These are phyloP conservation scores for Salix purpurea DNA, from an alignment of 345 rosid genomes.

Conservation along the genomic window DNA sequence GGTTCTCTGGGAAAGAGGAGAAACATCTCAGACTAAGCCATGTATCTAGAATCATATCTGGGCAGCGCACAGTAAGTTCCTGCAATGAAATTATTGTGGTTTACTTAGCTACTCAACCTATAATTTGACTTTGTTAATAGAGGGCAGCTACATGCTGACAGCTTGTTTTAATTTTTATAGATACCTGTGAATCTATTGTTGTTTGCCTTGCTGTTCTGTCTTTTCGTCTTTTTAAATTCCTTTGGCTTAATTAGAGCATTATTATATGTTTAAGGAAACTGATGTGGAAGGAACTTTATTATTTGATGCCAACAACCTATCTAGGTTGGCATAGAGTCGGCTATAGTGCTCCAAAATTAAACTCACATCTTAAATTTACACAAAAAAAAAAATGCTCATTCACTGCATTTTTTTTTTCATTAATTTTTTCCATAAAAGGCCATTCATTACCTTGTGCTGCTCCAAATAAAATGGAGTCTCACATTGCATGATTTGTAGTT, in stretches of 20 bases:
- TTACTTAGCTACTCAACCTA: not conserved
- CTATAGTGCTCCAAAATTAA: not conserved
- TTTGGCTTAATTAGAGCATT: not conserved
- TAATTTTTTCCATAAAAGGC: not conserved
- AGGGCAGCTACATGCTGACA: not conserved
- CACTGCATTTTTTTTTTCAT: not conserved
- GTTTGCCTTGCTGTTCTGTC: not conserved
- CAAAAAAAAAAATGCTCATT: not conserved
- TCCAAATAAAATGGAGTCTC: not conserved
- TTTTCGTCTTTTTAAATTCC: not conserved
- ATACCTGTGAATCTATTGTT: not conserved
- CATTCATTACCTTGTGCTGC: not conserved
- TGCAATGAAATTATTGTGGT: not conserved
- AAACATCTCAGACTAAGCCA: constrained; percentile 85
- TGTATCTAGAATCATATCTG: constrained; percentile 83
- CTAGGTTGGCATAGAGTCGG: not conserved
- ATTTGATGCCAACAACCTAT: not conserved
- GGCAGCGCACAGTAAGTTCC: constrained; percentile 95
- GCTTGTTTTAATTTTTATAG: not conserved
- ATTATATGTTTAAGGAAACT: not conserved
- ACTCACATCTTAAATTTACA: not conserved
- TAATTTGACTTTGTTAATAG: not conserved
- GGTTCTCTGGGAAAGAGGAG: constrained; percentile 94
- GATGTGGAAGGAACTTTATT: too few species aligned
- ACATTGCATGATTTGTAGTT: not conserved